Base-by-base conservation (phyloP, 352 stramenopile genomes). In the Globisporangium splendens region DNA sequence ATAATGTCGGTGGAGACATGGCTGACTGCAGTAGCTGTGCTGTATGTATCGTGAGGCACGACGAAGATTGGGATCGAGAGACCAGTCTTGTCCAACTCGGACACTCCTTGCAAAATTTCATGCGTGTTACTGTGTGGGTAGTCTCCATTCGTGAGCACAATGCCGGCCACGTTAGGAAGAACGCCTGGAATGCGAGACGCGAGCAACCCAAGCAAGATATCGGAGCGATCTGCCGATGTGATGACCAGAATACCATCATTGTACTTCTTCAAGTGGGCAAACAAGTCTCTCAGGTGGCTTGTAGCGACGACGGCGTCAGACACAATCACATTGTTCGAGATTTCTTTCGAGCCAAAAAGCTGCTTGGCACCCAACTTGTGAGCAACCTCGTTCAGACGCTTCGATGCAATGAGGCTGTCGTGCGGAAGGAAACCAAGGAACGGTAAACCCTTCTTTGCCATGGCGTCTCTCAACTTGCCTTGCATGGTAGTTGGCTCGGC, bases 31-130 rank as follows among this genome's bases (percentile, higher is more conserved):
- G 74, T 77, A 0, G 74, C 72, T 0, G 83, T 90, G 8, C 55
- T 71, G 65, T 88, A 92, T 28, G 83, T 88, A 54, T 90, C 83
- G 12, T 76, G 65, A 1, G 76, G 66, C 35, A 89, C 76, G 1
- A 77, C 78, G 56, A 85, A 92, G 59, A 89, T 92, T 4, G 83
- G 83, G 61, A 92, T 86, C 17, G 79, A 87, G 0, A 90, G 61
- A 0, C 80, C 77, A 0, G 76, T 80, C 50, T 78, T 87, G 66
- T 88, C 78, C 21, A 90, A 68, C 39, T 80, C 70, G 14, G 83
- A 70, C 11, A 92, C 83, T 18, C 83, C 79, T 35, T 90, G 54
- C 0, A 92, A 61, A 28, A 92, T 90, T 52, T 90, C 80, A 22
- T 79, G 74, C 10, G 73, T 83, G 65, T 92, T 86, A 66, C 74